Conservation (phyloP, 164 flowering plant species). For the Santalum album region DNA sequence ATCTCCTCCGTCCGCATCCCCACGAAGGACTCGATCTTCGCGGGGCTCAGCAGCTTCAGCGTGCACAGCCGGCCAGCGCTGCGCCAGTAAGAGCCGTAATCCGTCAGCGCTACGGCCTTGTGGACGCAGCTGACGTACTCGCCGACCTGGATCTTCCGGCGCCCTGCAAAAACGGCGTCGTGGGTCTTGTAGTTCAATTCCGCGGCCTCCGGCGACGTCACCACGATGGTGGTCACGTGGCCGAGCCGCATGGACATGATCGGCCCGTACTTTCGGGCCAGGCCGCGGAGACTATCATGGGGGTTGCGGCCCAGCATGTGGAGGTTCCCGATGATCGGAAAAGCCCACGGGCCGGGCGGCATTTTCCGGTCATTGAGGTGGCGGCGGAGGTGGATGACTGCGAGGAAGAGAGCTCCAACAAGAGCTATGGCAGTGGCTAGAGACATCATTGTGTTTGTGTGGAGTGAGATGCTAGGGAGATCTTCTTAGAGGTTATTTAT, state of each 20-base stretch:
- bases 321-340: constrained; percentile 23
- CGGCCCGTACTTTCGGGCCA: constrained; percentile 15
- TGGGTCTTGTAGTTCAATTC: constrained; percentile 20
- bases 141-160: constrained; percentile 7
- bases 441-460: too few species aligned
- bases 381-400: too few species aligned
- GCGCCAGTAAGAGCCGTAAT: constrained; percentile 27
- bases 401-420: too few species aligned
- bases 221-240: constrained; percentile 10
- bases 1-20: constrained; percentile 7
- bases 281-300: constrained; percentile 10
- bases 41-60: constrained; percentile 14
- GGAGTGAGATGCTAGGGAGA: too few species aligned
- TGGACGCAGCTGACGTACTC: constrained; percentile 8
- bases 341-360: constrained; percentile 19
- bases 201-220: constrained; percentile 16
- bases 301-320: constrained; percentile 17
- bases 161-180: constrained; percentile 14
- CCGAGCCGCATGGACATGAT: constrained; percentile 21
- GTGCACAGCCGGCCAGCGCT: constrained; percentile 14
- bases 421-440: too few species aligned
- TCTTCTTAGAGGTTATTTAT: too few species aligned
- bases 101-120: constrained; percentile 7
- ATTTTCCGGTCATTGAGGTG: neutral
- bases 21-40: constrained; percentile 13